Evolutionary conservation across 176 grass and related monocot species (phyloP).

Genomic region (Rhipidocladum racemiflorum): DNA sequence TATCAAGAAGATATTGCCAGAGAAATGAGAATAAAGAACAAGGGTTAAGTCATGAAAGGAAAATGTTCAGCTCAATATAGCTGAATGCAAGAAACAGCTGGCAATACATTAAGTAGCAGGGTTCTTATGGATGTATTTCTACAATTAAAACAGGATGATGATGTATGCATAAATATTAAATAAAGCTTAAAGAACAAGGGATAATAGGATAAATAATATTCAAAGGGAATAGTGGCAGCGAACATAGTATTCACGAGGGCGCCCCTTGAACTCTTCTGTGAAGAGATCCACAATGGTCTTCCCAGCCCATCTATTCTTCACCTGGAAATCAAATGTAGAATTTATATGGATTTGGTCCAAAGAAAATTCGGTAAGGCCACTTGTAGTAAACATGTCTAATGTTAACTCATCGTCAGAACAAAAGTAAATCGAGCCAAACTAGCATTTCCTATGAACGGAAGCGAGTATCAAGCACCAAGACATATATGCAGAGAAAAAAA

Average conservation of each 20-base stretch:
- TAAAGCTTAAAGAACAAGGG: not conserved
- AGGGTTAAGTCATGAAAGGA: not conserved
- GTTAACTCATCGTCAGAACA: not conserved
- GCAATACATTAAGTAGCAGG: not conserved
- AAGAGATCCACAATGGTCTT: conserved; percentile 98
- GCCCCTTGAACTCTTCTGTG: conserved; percentile 90
- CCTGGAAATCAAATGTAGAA: conserved; percentile 44
- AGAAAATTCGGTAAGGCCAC: not conserved
- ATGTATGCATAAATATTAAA: not conserved
- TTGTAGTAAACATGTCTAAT: not conserved
- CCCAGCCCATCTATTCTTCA: conserved; percentile 84
- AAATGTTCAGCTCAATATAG: not conserved
- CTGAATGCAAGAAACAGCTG: not conserved
- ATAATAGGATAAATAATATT: not conserved
- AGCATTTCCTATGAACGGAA: not conserved
- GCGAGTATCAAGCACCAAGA: not conserved
- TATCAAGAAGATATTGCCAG: not conserved
- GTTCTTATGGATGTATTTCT: not conserved
- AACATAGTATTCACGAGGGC: conserved; percentile 81
- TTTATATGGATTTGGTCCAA: not conserved
- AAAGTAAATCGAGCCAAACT: not conserved
- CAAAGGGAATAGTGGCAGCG: not conserved
- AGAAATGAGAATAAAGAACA: not conserved
- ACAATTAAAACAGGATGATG: not conserved
- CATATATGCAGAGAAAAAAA: not conserved